Evolutionary conservation across 768 basidiomycete genomes (phyloP).

Genomic region (Tylopilus vinaceipallidus): DNA sequence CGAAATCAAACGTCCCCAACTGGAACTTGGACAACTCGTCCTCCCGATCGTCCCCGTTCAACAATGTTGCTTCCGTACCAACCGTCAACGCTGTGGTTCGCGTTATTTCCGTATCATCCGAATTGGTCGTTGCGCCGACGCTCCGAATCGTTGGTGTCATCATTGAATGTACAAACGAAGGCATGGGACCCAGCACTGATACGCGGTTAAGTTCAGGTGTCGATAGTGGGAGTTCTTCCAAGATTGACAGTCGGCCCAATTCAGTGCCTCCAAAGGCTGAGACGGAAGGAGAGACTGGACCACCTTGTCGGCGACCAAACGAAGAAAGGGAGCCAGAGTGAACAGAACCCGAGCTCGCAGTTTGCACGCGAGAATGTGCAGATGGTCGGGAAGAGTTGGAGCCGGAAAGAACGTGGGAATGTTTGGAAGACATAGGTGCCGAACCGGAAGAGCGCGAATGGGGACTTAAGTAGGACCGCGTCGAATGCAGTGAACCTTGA

Average conservation of each 20-base stretch:
- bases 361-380: slow-evolving; percentile 38
- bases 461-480: slow-evolving; percentile 55
- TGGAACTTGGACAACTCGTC: slow-evolving; percentile 10
- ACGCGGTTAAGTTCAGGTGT: slow-evolving; percentile 18
- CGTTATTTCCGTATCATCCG: slow-evolving; percentile 30
- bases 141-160: slow-evolving; percentile 32
- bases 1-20: slow-evolving; percentile 24
- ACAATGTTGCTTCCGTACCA: slow-evolving; percentile 9
- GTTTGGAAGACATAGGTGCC: slow-evolving; percentile 45
- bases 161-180: slow-evolving; percentile 29
- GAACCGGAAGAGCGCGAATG: slow-evolving; percentile 50
- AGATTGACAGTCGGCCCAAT: slow-evolving; percentile 20
- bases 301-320: slow-evolving; percentile 42
- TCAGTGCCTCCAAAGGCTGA: slow-evolving; percentile 46
- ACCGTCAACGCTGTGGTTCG: slow-evolving; percentile 22
- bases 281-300: slow-evolving; percentile 44
- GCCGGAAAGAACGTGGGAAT: slow-evolving; percentile 41
- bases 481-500: slow-evolving; percentile 63
- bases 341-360: slow-evolving; percentile 37
- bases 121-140: slow-evolving; percentile 30
- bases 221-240: slow-evolving; percentile 21
- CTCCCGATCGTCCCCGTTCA: slow-evolving; percentile 13
- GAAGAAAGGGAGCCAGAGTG: slow-evolving; percentile 55
- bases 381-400: slow-evolving; percentile 59
- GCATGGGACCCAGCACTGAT: slow-evolving; percentile 34